A percentile compares a stretch with the other conserved stretches of the same genome.
Evolutionary conservation across 1,284 basidiomycete genomes (phyloP).

Genomic region (Stygiomarasmius scandens): DNA sequence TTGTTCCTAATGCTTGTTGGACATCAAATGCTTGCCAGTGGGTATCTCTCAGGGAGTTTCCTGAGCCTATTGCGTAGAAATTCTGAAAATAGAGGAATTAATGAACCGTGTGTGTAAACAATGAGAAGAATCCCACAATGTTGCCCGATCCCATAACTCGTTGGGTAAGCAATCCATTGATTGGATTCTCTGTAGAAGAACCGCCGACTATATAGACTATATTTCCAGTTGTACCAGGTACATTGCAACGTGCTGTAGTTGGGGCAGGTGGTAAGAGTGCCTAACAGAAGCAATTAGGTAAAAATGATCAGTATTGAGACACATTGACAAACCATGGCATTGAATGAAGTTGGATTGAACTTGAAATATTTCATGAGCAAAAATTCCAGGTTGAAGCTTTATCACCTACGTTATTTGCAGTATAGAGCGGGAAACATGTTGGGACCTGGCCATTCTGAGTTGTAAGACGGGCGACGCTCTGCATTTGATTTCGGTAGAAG

Average conservation of each 20-base stretch:
- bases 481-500: constrained; percentile 11
- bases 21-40: neutral
- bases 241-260: constrained; percentile 6
- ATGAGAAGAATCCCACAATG: no score
- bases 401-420: constrained; percentile 10
- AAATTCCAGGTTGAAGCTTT: neutral
- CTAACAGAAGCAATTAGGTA: constrained; percentile 1
- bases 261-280: constrained; percentile 10
- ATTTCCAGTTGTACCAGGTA: constrained; percentile 13
- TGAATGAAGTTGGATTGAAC: constrained; percentile 15
- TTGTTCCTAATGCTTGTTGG: no score
- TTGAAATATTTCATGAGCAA: neutral
- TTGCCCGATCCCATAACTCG: constrained; percentile 14
- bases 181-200: neutral
- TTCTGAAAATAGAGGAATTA: neutral
- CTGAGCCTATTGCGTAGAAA: constrained; percentile 11
- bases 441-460: constrained; percentile 2
- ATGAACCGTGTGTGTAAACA: neutral
- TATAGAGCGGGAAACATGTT: constrained; percentile 12
- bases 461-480: neutral
- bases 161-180: neutral
- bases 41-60: neutral
- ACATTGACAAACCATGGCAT: constrained; percentile 1
- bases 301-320: neutral
- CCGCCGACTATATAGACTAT: constrained; percentile 8